phyloP scores from a whole-genome alignment of 1,284 basidiomycete species.

The Ganoderma lucidum region DNA sequence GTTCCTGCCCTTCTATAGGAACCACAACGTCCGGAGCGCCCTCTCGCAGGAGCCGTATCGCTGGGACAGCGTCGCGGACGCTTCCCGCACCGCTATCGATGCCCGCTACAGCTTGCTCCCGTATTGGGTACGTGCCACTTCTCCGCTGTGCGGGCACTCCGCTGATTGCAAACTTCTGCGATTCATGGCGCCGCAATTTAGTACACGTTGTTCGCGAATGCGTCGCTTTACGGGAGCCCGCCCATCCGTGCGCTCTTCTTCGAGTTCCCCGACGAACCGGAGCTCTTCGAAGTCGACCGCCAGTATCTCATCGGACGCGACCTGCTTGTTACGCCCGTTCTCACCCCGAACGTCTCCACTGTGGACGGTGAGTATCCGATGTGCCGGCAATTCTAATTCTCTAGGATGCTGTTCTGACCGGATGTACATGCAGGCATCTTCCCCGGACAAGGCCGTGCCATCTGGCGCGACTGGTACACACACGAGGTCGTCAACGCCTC shows the following conservation, averaged over 20 bases:
- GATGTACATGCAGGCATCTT: conserved; percentile 57
- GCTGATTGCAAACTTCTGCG: background rate
- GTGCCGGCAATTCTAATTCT: background rate
- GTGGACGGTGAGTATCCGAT: conserved; percentile 52
- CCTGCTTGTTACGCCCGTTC: conserved; percentile 78
- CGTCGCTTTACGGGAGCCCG: conserved; percentile 69
- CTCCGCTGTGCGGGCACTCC: background rate
- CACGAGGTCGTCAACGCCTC: conserved; percentile 58
- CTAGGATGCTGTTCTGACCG: background rate
- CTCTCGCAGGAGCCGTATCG: conserved; percentile 77
- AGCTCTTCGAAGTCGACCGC: conserved; percentile 66
- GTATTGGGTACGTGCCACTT: conserved; percentile 63
- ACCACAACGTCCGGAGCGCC: conserved; percentile 70
- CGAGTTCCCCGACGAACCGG: conserved; percentile 76
- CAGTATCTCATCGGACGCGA: conserved; percentile 78
- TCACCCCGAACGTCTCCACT: conserved; percentile 62
- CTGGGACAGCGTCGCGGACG: conserved; percentile 79
- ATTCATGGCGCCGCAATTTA: conserved; percentile 35
- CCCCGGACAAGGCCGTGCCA: conserved; percentile 63
- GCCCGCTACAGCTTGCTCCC: conserved; percentile 74
- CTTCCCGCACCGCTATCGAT: conserved; percentile 75
- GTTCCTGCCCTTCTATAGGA: conserved; percentile 78
- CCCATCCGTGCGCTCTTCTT: conserved; percentile 79
- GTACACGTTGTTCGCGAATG: conserved; percentile 81
- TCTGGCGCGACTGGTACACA: conserved; percentile 83